These are phyloP conservation scores for Aurifilum marmelostoma DNA, from an alignment of 2,329 filamentous ascomycete genomes.

Conservation along the genomic window DNA sequence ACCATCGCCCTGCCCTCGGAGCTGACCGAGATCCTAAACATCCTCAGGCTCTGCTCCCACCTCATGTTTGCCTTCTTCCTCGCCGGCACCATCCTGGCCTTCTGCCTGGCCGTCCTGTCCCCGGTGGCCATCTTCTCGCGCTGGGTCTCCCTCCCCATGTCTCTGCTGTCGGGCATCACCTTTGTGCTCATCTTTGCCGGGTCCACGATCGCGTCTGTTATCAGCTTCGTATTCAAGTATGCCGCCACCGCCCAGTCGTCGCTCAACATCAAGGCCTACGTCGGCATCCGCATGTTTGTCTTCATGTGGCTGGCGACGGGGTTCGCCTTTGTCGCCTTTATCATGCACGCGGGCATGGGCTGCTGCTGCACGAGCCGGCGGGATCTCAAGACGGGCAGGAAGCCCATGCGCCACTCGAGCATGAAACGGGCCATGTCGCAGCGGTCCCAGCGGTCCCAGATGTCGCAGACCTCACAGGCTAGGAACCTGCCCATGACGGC, in stretches of 20 bases:
- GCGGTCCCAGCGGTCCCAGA: slow-evolving; percentile 37
- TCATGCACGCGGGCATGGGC: slow-evolving; percentile 74
- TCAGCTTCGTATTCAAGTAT: slow-evolving; percentile 80
- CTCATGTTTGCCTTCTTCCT: slow-evolving; percentile 93
- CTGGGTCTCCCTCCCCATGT: slow-evolving; percentile 67
- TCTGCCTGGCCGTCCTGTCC: slow-evolving; percentile 71
- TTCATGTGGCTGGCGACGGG: slow-evolving; percentile 87
- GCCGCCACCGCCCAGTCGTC: slow-evolving; percentile 72
- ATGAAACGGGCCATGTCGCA: slow-evolving; percentile 28
- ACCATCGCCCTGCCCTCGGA: slow-evolving; percentile 79
- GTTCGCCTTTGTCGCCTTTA: slow-evolving; percentile 68
- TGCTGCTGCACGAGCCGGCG: slow-evolving; percentile 71
- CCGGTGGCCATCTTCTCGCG: slow-evolving; percentile 58
- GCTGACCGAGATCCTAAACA: slow-evolving; percentile 71
- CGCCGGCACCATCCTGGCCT: slow-evolving; percentile 68
- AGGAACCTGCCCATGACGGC: slow-evolving; percentile 13
- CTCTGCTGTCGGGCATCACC: slow-evolving; percentile 68
- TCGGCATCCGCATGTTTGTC: slow-evolving; percentile 76
- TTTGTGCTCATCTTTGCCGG: slow-evolving; percentile 71
- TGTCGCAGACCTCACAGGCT: slow-evolving; percentile 15
- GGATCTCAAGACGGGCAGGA: slow-evolving; percentile 50
- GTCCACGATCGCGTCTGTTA: slow-evolving; percentile 76
- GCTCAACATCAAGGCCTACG: slow-evolving; percentile 73
- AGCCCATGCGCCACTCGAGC: slow-evolving; percentile 33
- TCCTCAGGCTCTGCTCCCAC: slow-evolving; percentile 75